Evolutionary conservation across 1,139 yeast genomes (phyloP).

Genomic region (Wickerhamomyces sp.): DNA sequence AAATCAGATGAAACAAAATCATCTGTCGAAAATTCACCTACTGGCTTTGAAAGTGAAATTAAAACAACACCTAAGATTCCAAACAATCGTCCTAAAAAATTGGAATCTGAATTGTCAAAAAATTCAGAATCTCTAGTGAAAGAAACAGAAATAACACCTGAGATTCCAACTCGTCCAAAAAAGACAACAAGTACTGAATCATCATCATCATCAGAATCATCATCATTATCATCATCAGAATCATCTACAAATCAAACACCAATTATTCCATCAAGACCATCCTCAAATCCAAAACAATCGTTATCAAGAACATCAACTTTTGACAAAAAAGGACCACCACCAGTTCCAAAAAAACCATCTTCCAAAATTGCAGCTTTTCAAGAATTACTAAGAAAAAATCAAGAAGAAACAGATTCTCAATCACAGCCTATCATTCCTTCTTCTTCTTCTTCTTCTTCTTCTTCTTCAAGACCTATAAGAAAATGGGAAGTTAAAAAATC

Average conservation of each 20-base stretch:
- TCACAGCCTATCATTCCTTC: slow-evolving; percentile 2
- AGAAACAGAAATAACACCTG: slow-evolving; percentile 2
- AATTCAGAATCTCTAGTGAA: background rate
- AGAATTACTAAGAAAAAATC: slow-evolving; percentile 54
- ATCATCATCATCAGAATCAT: background rate
- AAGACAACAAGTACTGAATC: background rate
- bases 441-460: slow-evolving; percentile 6
- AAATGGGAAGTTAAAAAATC: slow-evolving; percentile 17
- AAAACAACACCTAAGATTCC: too few species aligned
- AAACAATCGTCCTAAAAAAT: too few species aligned
- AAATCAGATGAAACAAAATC: too few species aligned
- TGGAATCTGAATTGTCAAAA: background rate
- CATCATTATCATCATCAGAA: background rate
- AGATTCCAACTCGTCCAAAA: slow-evolving; percentile 11
- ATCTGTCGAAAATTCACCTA: too few species aligned
- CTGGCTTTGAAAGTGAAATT: too few species aligned
- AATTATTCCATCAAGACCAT: slow-evolving; percentile 5
- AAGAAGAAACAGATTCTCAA: slow-evolving; percentile 20
- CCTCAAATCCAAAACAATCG: slow-evolving; percentile 2
- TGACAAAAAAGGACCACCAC: slow-evolving; percentile 42
- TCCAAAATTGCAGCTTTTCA: slow-evolving; percentile 78
- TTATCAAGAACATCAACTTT: background rate
- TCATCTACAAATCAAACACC: slow-evolving; percentile 3
- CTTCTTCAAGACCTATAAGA: background rate
- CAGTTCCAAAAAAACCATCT: slow-evolving; percentile 70